Evolutionary conservation across 768 basidiomycete species (phyloP), one percentile per base, ranked within the genome.

Genomic region (Symmetrospora coprosmae): DNA sequence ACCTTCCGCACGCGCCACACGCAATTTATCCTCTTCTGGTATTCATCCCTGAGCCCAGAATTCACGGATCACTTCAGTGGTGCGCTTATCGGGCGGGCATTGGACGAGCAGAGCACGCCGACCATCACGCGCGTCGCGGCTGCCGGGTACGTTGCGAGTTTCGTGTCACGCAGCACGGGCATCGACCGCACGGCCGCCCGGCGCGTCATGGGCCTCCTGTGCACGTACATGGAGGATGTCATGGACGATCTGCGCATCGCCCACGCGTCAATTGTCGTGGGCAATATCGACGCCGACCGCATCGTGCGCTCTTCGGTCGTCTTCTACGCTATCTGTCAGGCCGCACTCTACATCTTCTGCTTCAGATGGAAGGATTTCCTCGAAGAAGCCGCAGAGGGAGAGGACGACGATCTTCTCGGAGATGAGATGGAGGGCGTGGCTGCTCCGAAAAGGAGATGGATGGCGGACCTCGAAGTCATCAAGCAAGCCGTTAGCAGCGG

Each of bases 1-100:
- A 97, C 94, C 1, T 94, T 94, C 76, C 90, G 91, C 69, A 94
- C 90, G 0, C 86, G 91, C 37, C 94, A 97, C 72, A 90, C 89
- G 14, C 94, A 97, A 68, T 99, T 99, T 74, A 80, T 99, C 62
- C 69, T 97, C 45, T 99, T 99, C 76, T 94, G 88, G 82, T 88
- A 84, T 69, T 79, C 90, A 21, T 96, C 92, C 0, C 82, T 92
- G 50, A 83, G 89, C 66, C 76, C 84, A 1, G 82, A 87, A 63
- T 94, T 89, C 67, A 80, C 85, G 43, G 92, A 99, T 71, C 78
- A 88, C 55, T 96, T 99, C 71, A 86, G 87, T 63, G 92, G 92
- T 35, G 81, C 89, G 69, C 84, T 99, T n/a, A 83, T 96, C 40
- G 86, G 86, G 7, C 84, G 87, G 62, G 88, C 91, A 0, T 75